A percentile compares a stretch with the other conserved stretches of the same genome.
These are phyloP conservation scores for Ascocoryne sarcoides DNA, from an alignment of 2,329 filamentous ascomycete genomes.

Conservation along the genomic window DNA sequence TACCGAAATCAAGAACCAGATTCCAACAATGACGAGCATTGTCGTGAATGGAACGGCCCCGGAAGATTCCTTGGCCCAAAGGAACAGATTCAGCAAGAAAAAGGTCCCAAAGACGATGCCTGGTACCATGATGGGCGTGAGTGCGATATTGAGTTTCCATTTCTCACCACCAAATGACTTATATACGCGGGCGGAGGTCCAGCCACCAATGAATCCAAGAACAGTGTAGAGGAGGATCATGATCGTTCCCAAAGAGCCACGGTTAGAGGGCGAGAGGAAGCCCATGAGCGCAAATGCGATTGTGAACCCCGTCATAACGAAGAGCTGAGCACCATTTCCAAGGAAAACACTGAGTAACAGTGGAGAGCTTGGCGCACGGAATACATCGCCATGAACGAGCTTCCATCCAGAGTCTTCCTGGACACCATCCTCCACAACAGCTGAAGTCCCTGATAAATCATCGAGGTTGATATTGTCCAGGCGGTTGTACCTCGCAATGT, in stretches of 20 bases:
- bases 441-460: constrained; percentile 72
- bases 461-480: constrained; percentile 86
- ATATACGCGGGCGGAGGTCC: constrained; percentile 83
- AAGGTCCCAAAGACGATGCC: constrained; percentile 79
- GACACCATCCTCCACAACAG: constrained; percentile 76
- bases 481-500: constrained; percentile 94
- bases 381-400: constrained; percentile 93
- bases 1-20: constrained; percentile 96
- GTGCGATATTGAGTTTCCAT: constrained; percentile 88
- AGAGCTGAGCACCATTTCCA: constrained; percentile 90
- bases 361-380: constrained; percentile 76
- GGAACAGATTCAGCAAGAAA: constrained; percentile 91
- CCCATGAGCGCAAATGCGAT: constrained; percentile 89
- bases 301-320: constrained; percentile 94
- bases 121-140: constrained; percentile 81
- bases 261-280: constrained; percentile 91
- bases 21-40: constrained; percentile 85
- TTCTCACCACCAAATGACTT: constrained; percentile 86
- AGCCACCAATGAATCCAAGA: constrained; percentile 87
- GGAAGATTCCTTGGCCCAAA: constrained; percentile 87
- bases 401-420: constrained; percentile 99
- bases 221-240: constrained; percentile 90
- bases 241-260: constrained; percentile 85
- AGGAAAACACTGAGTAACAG: constrained; percentile 80
- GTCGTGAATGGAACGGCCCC: constrained; percentile 94